Percentiles rank a stretch among this genome's conserved stretches.
Evolutionary conservation across 495 filamentous ascomycete species (phyloP).

Genomic region (Echria macrotheca): DNA sequence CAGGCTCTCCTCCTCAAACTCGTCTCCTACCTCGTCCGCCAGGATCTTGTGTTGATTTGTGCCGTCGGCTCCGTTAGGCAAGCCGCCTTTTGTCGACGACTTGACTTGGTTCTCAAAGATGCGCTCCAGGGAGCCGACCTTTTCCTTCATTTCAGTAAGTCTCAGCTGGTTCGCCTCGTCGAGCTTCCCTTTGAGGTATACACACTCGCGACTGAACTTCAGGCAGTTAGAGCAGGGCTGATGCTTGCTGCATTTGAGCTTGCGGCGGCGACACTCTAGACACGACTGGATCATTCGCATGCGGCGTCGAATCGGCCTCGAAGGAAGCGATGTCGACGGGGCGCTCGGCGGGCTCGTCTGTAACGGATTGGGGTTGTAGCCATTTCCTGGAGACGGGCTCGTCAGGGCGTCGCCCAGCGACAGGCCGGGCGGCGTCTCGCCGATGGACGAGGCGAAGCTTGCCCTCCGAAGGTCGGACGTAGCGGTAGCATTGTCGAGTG

Average conservation of each 20-base stretch:
- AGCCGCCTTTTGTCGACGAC: slow-evolving; percentile 16
- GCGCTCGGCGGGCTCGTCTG: neutral
- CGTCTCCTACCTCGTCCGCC: slow-evolving; percentile 42
- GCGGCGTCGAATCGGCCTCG: slow-evolving; percentile 54
- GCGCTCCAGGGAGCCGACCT: slow-evolving; percentile 58
- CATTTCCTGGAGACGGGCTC: neutral
- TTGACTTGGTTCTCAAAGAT: slow-evolving; percentile 54
- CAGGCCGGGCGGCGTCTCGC: no score
- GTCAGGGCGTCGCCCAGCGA: no score
- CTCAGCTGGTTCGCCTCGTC: slow-evolving; percentile 56
- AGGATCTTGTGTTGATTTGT: slow-evolving; percentile 30
- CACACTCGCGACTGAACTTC: slow-evolving; percentile 56
- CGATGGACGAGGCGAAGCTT: no score
- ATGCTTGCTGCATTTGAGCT: slow-evolving; percentile 73
- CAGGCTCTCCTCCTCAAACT: slow-evolving; percentile 44
- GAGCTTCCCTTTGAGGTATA: slow-evolving; percentile 56
- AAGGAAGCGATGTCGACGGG: no score
- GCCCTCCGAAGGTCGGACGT: no score
- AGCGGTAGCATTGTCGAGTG: no score
- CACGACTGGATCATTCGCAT: slow-evolving; percentile 67
- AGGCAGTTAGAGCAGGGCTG: slow-evolving; percentile 67
- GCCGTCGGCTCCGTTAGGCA: neutral
- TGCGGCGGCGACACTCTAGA: slow-evolving; percentile 68
- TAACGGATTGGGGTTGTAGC: neutral
- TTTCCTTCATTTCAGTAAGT: slow-evolving; percentile 65